Base-by-base conservation (phyloP, 2,329 filamentous ascomycete genomes). In the Stemphylium vesicarium region DNA sequence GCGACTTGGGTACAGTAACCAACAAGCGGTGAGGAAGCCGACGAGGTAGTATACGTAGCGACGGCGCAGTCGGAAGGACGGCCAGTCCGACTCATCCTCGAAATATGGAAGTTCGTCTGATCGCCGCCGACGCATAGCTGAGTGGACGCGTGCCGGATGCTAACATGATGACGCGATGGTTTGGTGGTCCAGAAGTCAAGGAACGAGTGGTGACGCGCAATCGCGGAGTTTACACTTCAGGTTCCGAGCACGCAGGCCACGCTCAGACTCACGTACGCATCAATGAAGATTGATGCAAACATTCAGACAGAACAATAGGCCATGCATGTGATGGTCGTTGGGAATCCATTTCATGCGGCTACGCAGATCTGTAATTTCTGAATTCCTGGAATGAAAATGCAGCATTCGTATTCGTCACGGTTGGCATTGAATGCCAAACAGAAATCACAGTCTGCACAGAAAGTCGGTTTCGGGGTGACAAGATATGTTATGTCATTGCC, bases 61-160 rank as follows among this genome's bases (percentile, higher is more conserved):
- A 22, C 73, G 74, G 6, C 60, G 68, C 61, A 60, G 57, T 44
- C 56, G 65, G 32, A 68, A 68, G 2, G 61, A 43, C 12, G 36
- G 57, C 32, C 52, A 20, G 15, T 59, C 53, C n/a, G 13, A 12
- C n/a, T 65, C 59, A 20, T 56, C 63, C 40, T 60, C 49, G 50
- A 64, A 74, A 2, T 62, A 72, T 10, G 72, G 73, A n/a, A 74
- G 69, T 53, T 72, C 70, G 53, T 73, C 66, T 46, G 70, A 74
- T 66, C 59, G 64, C 56, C 66, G 67, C 50, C 66, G 69, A 57
- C 66, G 71, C 71, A 75, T 74, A 13, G 41, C 71, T 61, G 55
- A 38, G 38, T 47, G 33, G 41, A 18, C 32, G 32, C 37, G 40
- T 44, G 41, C 18, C 18, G 32, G 44, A 32, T 36, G 40, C 35